Conservation (phyloP, 257 asterid genomes). For the Euphrasia confusa region DNA sequence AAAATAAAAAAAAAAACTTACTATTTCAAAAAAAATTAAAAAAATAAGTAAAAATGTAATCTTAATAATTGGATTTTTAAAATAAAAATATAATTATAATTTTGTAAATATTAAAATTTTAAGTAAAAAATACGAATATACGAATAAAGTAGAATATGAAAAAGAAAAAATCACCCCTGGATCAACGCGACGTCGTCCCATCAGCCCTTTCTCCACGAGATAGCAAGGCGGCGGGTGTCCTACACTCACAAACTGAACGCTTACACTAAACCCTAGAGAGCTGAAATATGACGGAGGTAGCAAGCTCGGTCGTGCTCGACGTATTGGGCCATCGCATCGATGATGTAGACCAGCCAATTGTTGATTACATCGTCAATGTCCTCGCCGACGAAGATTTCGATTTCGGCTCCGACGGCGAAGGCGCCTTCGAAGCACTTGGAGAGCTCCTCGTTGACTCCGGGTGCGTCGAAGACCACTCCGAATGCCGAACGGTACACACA, state of each 20-base stretch:
- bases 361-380: conserved; percentile 83
- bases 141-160: no score
- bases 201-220: not conserved
- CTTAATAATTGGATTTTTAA: no score
- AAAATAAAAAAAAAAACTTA: no score
- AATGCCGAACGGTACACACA: conserved; percentile 68
- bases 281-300: conserved; percentile 73
- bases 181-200: not conserved
- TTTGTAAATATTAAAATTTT: no score
- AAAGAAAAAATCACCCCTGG: no score
- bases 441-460: conserved; percentile 83
- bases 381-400: conserved; percentile 97
- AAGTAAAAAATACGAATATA: no score
- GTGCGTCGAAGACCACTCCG: conserved; percentile 65
- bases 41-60: no score
- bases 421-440: conserved; percentile 82
- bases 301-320: conserved; percentile 80
- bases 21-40: no score
- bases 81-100: no score
- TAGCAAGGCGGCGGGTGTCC: not conserved
- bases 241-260: conserved; percentile 1
- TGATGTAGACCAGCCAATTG: conserved; percentile 88
- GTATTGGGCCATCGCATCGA: conserved; percentile 64
- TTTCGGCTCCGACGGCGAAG: conserved; percentile 92
- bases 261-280: conserved; percentile 29